Conservation (phyloP, 352 stramenopile genomes). For the Plasmopara halstedii region DNA sequence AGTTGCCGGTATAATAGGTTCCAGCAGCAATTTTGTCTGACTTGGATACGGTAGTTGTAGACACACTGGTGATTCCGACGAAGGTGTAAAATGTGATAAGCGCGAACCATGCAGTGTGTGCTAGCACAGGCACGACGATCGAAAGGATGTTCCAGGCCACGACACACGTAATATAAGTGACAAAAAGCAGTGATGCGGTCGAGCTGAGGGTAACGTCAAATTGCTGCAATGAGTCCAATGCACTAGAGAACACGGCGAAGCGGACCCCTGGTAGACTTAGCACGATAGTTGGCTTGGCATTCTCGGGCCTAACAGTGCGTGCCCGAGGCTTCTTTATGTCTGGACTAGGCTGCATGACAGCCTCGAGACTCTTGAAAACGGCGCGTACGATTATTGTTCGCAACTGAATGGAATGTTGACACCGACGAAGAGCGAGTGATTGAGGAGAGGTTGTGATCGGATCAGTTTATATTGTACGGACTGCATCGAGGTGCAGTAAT, state of each 20-base stretch:
- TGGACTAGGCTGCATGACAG: slow-evolving; percentile 8
- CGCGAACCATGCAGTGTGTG: slow-evolving; percentile 25
- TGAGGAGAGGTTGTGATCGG: no score
- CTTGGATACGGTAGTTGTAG: slow-evolving; percentile 9
- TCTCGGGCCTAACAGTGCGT: slow-evolving; percentile 15
- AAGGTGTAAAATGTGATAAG: slow-evolving; percentile 54
- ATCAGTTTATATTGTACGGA: neutral
- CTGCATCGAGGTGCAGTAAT: neutral
- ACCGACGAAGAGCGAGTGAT: neutral
- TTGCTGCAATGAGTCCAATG: slow-evolving; percentile 23
- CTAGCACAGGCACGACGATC: slow-evolving; percentile 16
- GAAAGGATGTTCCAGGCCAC: slow-evolving; percentile 23
- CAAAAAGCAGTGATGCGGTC: slow-evolving; percentile 21
- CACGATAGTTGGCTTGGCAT: slow-evolving; percentile 37
- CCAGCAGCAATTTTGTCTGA: slow-evolving; percentile 1
- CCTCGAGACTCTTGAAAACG: slow-evolving; percentile 14
- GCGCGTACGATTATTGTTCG: slow-evolving; percentile 7
- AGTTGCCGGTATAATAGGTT: slow-evolving; percentile 2
- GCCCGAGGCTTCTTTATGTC: slow-evolving; percentile 13
- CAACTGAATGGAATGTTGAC: slow-evolving; percentile 14
- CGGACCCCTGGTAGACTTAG: slow-evolving; percentile 58
- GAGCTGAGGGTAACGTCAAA: slow-evolving; percentile 21
- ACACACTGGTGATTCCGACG: slow-evolving; percentile 31
- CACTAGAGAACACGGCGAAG: slow-evolving; percentile 27
- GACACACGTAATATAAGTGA: slow-evolving; percentile 20